Evolutionary conservation across 192 early-diverging fungal species (phyloP).

Genomic region (Dissophora globulifera): DNA sequence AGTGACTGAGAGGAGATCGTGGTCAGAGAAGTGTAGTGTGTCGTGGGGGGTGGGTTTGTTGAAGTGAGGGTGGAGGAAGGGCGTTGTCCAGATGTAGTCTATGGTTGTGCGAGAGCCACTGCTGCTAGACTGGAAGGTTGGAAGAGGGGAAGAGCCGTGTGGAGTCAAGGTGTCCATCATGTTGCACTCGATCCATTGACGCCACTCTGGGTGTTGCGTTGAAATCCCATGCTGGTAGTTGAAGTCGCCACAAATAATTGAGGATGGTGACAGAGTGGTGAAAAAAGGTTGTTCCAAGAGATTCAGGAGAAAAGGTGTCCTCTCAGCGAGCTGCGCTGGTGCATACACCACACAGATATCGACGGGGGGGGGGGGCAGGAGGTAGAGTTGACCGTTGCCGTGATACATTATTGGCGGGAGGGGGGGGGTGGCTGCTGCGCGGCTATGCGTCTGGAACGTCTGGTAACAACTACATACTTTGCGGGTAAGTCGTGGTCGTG

Average conservation of each 20-base stretch:
- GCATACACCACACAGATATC: slow-evolving; percentile 1
- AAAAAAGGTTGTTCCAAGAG: not conserved
- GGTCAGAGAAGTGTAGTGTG: slow-evolving; percentile 15
- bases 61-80: not conserved
- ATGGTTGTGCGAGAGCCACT: slow-evolving; percentile 9
- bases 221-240: not conserved
- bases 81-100: slow-evolving; percentile 31
- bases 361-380: not conserved
- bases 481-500: no score
- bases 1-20: slow-evolving; percentile 3
- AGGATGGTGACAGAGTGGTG: not conserved
- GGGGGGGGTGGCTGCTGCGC: no score
- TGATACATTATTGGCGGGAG: no score
- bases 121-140: not conserved
- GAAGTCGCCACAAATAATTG: slow-evolving; percentile 1
- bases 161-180: slow-evolving; percentile 1
- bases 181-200: not conserved
- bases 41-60: not conserved
- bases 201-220: not conserved
- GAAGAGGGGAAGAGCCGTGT: not conserved
- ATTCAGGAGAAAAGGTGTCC: not conserved
- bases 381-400: not conserved
- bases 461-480: no score
- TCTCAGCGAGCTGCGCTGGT: not conserved
- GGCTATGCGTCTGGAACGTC: no score